Base-by-base conservation (phyloP, 2,329 filamentous ascomycete species). In the Epicoccum sorghinum region DNA sequence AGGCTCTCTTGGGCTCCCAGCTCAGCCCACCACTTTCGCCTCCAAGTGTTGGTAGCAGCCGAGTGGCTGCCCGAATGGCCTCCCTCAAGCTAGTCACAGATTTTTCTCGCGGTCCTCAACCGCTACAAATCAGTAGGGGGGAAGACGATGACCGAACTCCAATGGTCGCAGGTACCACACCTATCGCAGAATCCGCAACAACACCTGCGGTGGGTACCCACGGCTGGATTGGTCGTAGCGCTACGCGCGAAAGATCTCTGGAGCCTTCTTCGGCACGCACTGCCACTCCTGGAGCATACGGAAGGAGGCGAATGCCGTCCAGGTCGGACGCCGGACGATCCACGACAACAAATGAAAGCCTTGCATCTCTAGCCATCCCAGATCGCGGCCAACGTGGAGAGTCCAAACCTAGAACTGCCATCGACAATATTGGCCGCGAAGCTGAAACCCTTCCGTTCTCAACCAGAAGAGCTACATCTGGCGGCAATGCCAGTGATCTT, bases 1-100 rank as follows among this genome's bases (percentile, higher is more conserved):
- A 76, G 57, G 75, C 75, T 8, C 62, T 75, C 36, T 85, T 55
- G 79, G 88, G 72, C 71, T 88, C 53, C 10, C 69, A 76, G 53
- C 75, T 90, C 5, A 89, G 90, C 68, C 86, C 89, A 13, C 84
- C 89, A 3, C 72, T 91, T n/a, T 93, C 90, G 1, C 89, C 90
- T 7, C 89, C 89, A 0, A 85, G 84, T 23, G 69, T 86, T 45
- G 64, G 83, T 66, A 64, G 72, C 55, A 79, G 76, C 44, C 74
- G 83, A 29, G 76, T 83, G 40, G 86, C 91, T 46, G 86, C 88
- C 10, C 96, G 96, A 77, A 88, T 89, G 25, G 90, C 91, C 8
- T 86, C 93, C 0, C 79, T 98, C 56, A 96, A 96, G 73, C 83
- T 98, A 2, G 96, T 98, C 66, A 98, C 95, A 0, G 88, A 89